Base-by-base conservation (phyloP, 1,284 basidiomycete genomes). In the Paramarasmius palmivorus region DNA sequence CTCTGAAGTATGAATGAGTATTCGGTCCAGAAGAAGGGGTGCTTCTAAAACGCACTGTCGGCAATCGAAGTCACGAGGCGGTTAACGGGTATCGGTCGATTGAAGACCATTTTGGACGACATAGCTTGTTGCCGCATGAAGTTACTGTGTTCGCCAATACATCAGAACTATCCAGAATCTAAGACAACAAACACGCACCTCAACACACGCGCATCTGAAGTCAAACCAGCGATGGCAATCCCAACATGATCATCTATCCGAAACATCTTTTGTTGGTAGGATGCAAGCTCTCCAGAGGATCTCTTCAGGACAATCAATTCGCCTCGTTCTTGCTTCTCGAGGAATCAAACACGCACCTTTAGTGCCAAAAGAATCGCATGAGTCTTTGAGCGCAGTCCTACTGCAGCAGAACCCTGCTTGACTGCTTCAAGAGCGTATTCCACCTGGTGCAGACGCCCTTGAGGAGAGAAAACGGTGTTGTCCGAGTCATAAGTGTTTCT, bases 111-210 rank as follows among this genome's bases (percentile, higher is more conserved):
- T 63, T 90, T 88, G 17, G 91, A 93, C 20, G 86, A 87, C 86
- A 99, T 95, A 40, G 97, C 95, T 74, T 99, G 93, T 73, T 98
- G 97, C 36, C 97, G 86, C 97, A 99, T 99, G 71, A 96, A 98
- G 76, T 99, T 98, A 68, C 95, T 97, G 47, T n/a, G 51, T 26
- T 36, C 10, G 42, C 49, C 39, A 45, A 40, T 39, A 32, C 9
- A 42, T 53, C 20, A 52, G 23, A 42, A 20, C 49, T 55, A 15
- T 54, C 20, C 29, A 22, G 45, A n/a, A 4, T 10, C 22, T 12
- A 37, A 22, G 17, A 45, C 4, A 32, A 57, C 8, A 20, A 36
- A 32, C 17, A 62, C 74, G 40, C 65, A 95, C 94, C 93, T 95
- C 62, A 98, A 72, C 0, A 99, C 97, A 70, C 97, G 89, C 50